Evolutionary conservation across 1,284 basidiomycete genomes (phyloP).

Genomic region (Ceratobasidium sp.): DNA sequence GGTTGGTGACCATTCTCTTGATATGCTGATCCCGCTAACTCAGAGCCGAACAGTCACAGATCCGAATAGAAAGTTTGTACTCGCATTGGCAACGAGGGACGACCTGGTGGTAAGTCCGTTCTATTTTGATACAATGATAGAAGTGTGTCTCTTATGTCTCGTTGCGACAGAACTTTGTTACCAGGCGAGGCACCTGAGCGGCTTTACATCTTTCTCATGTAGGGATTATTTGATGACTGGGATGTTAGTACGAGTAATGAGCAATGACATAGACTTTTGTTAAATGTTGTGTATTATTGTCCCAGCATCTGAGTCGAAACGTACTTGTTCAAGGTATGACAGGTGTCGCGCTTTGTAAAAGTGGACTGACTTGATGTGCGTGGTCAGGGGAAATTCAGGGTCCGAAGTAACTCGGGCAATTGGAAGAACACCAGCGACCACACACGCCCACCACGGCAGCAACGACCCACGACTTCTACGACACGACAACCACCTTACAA

Average conservation of each 20-base stretch:
- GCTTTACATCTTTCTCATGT: constrained; percentile 3
- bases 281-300: no score
- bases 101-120: constrained; percentile 71
- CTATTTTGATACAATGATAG: background rate
- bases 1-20: constrained; percentile 60
- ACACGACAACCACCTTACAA: no score
- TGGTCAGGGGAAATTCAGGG: no score
- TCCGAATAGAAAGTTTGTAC: constrained; percentile 80
- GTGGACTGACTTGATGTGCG: no score
- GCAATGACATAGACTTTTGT: background rate
- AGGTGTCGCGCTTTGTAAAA: no score
- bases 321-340: no score
- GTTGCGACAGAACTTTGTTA: constrained; percentile 46
- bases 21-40: background rate
- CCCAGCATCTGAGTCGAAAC: no score
- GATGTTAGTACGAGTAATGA: constrained; percentile 11
- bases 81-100: constrained; percentile 81
- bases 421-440: no score
- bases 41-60: constrained; percentile 73
- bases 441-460: constrained; percentile 4
- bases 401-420: no score
- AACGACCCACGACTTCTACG: background rate
- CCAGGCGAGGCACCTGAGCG: constrained; percentile 44
- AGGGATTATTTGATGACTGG: constrained; percentile 3
- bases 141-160: background rate